A percentile compares a stretch with the other conserved stretches of the same genome.
phyloP scores from a whole-genome alignment of 2,329 filamentous ascomycete species.

The Aspergillus aculeatinus region DNA sequence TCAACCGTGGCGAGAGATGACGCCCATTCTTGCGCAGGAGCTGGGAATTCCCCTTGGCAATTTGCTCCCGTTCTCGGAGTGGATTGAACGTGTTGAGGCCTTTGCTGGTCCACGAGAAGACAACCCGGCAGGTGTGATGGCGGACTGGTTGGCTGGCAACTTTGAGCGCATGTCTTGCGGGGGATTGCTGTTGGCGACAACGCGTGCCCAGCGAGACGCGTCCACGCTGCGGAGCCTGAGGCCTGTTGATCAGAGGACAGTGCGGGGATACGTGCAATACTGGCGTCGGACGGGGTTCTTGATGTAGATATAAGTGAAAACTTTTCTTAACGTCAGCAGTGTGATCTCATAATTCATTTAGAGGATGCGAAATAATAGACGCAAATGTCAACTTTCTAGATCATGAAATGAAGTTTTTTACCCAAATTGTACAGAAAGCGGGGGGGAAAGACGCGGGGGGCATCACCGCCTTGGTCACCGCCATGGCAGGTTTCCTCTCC shows the following conservation, averaged over 20 bases:
- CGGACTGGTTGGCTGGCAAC: conserved; percentile 35
- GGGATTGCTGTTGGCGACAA: conserved; percentile 43
- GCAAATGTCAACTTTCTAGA: not conserved
- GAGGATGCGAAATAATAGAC: not conserved
- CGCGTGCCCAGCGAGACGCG: conserved; percentile 39
- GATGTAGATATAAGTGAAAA: not conserved
- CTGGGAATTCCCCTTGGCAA: conserved; percentile 32
- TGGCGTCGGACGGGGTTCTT: conserved; percentile 11
- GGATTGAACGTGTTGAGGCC: conserved; percentile 39
- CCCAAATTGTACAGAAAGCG: not conserved
- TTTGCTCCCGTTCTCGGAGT: conserved; percentile 43
- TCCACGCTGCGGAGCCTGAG: conserved; percentile 6
- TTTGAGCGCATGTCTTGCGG: conserved; percentile 49
- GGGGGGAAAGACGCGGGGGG: not conserved
- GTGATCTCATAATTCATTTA: not conserved
- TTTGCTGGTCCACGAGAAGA: conserved; percentile 21
- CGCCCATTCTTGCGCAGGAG: conserved; percentile 32
- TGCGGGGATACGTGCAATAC: conserved; percentile 12
- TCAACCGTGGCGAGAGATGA: conserved; percentile 44
- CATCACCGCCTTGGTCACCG: not conserved
- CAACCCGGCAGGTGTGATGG: conserved; percentile 31
- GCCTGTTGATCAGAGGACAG: conserved; percentile 8
- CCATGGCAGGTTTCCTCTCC: not conserved
- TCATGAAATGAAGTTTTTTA: too few species aligned
- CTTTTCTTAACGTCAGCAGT: not conserved